phyloP scores from a whole-genome alignment of 1,284 basidiomycete genomes.

The Heterobasidion parviporum region DNA sequence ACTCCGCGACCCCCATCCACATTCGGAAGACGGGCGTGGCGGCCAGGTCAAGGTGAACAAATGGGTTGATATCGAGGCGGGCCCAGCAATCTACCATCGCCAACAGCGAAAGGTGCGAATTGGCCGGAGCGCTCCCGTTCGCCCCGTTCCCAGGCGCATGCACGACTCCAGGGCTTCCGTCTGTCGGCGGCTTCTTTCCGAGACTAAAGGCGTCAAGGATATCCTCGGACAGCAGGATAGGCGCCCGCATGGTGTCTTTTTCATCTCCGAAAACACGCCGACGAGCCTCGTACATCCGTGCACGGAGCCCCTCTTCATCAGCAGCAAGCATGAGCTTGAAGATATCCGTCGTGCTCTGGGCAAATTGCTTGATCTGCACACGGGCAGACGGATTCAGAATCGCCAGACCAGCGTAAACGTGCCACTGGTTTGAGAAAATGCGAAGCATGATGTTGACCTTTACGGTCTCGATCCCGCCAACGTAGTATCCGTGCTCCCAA shows the following conservation, averaged over 20 bases:
- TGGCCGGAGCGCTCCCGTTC: conserved; percentile 31
- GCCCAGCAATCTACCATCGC: conserved; percentile 99
- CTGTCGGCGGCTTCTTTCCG: conserved; percentile 35
- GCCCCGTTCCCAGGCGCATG: too few relatives aligned
- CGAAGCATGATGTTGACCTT: conserved; percentile 97
- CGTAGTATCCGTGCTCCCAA: conserved; percentile 92
- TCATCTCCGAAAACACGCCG: conserved; percentile 68
- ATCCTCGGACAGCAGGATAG: conserved; percentile 83
- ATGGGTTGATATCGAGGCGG: conserved; percentile 80
- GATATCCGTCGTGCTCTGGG: conserved; percentile 78
- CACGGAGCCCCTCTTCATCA: conserved; percentile 55
- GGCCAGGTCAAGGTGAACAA: conserved; percentile 86
- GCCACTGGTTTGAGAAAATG: conserved; percentile 97
- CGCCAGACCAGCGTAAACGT: conserved; percentile 97
- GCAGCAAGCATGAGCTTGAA: conserved; percentile 96
- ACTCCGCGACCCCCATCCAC: conserved; percentile 97
- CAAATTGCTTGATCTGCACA: conserved; percentile 86
- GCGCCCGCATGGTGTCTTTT: conserved; percentile 22
- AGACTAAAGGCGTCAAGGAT: conserved; percentile 88
- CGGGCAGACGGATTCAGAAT: conserved; percentile 93
- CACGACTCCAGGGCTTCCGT: neutral
- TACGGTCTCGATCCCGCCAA: conserved; percentile 97
- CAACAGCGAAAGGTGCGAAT: conserved; percentile 93
- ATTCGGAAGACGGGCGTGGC: conserved; percentile 95
- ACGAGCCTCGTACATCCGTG: conserved; percentile 72